A percentile compares a stretch with the other conserved stretches of the same genome.
Conservation (phyloP, 441 rosid genomes). For the Gossypium armourianum region DNA sequence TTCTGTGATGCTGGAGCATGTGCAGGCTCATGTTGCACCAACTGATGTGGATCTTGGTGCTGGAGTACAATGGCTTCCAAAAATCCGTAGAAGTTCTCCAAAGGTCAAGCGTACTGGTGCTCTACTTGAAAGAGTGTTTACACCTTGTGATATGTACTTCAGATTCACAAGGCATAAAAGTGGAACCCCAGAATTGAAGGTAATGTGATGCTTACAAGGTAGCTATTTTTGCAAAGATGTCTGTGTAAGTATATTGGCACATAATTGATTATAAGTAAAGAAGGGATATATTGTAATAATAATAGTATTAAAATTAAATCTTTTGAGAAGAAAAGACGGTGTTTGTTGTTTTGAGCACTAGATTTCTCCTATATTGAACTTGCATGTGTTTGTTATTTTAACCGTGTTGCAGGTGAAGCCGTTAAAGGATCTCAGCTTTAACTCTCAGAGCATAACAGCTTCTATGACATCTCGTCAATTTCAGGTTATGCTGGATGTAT, state of each 20-base stretch:
- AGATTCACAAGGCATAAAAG: slow-evolving; percentile 90
- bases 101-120: slow-evolving; percentile 96
- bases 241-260: slow-evolving; percentile 6
- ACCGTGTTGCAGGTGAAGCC: slow-evolving; percentile 73
- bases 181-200: slow-evolving; percentile 91
- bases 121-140: slow-evolving; percentile 84
- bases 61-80: slow-evolving; percentile 96
- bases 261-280: neutral
- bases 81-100: slow-evolving; percentile 68
- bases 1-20: slow-evolving; percentile 94
- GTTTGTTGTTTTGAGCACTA: slow-evolving; percentile 3
- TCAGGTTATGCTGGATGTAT: slow-evolving; percentile 93
- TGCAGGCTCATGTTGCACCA: slow-evolving; percentile 99
- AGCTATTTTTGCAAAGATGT: slow-evolving; percentile 9
- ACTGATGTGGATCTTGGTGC: slow-evolving; percentile 99
- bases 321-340: neutral
- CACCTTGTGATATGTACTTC: slow-evolving; percentile 96
- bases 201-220: slow-evolving; percentile 25
- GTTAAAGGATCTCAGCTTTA: slow-evolving; percentile 85
- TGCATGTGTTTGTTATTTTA: slow-evolving; percentile 14
- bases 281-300: neutral
- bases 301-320: slow-evolving; percentile 1
- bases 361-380: slow-evolving; percentile 10
- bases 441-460: slow-evolving; percentile 75
- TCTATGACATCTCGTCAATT: slow-evolving; percentile 98